A percentile compares a stretch with the other conserved stretches of the same genome.
Evolutionary conservation across 2,329 filamentous ascomycete genomes (phyloP).

Genomic region (Monosporascus sp.): DNA sequence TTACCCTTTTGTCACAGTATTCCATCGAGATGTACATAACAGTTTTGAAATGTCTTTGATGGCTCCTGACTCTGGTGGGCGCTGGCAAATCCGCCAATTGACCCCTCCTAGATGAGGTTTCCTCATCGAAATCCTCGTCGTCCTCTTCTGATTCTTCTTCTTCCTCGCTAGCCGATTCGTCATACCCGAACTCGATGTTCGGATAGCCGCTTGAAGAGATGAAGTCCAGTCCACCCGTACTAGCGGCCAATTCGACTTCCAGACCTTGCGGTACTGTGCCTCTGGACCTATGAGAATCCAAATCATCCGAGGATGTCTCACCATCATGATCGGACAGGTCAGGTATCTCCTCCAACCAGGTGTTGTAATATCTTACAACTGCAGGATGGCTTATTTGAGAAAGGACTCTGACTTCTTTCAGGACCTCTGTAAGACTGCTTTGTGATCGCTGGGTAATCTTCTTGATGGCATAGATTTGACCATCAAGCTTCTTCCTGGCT

Average conservation of each 20-base stretch:
- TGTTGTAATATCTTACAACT: conserved; percentile 86
- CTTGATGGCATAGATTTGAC: conserved; percentile 92
- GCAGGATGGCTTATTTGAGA: conserved; percentile 89
- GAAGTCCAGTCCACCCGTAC: conserved; percentile 81
- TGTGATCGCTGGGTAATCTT: conserved; percentile 84
- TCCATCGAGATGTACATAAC: conserved; percentile 98
- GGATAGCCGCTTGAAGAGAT: conserved; percentile 75
- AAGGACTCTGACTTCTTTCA: conserved; percentile 81
- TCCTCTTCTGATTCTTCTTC: conserved; percentile 32
- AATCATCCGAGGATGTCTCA: conserved; percentile 47
- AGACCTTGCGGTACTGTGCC: conserved; percentile 35
- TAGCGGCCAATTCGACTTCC: conserved; percentile 59
- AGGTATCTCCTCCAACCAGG: conserved; percentile 77
- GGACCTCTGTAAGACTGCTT: conserved; percentile 71
- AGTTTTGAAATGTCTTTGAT: conserved; percentile 55
- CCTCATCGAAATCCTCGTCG: conserved; percentile 35
- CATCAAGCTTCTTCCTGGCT: conserved; percentile 88
- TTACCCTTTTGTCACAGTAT: conserved; percentile 84
- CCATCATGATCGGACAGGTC: conserved; percentile 51
- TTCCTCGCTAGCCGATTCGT: conserved; percentile 37
- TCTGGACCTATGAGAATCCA: conserved; percentile 31
- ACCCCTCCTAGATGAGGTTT: conserved; percentile 37
- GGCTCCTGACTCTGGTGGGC: conserved; percentile 23
- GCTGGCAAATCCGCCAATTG: conserved; percentile 41
- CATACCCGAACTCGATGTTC: conserved; percentile 72